Evolutionary conservation across 2,329 filamentous ascomycete species (phyloP).

Genomic region (Stagonosporopsis chrysanthemi): DNA sequence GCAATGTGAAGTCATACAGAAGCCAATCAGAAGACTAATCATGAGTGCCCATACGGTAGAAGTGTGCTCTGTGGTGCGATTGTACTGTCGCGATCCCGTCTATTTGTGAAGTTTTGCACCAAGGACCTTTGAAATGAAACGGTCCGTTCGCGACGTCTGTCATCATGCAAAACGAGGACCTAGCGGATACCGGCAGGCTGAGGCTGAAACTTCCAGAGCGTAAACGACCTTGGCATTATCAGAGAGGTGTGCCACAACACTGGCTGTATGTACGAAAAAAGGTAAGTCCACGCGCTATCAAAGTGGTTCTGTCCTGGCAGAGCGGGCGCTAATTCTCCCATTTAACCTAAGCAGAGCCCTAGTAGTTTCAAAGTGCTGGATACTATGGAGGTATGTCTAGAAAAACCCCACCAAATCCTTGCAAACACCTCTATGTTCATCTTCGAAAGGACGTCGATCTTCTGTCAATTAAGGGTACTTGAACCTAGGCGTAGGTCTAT

Average conservation of each 20-base stretch:
- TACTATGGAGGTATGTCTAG: not conserved
- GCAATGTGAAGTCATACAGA: too few species aligned
- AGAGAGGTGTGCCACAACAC: not conserved
- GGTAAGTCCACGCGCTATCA: slow-evolving; percentile 6
- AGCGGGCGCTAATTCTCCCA: slow-evolving; percentile 1
- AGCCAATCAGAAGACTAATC: too few species aligned
- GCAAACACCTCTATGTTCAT: slow-evolving; percentile 3
- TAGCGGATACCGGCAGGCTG: slow-evolving; percentile 1
- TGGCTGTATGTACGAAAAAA: not conserved
- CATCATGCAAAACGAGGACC: not conserved
- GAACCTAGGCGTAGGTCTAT: not conserved
- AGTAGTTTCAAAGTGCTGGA: slow-evolving; percentile 10
- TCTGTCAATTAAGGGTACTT: slow-evolving; percentile 4
- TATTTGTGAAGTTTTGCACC: not conserved
- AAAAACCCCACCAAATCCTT: not conserved
- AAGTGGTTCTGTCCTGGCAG: not conserved
- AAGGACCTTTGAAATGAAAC: not conserved
- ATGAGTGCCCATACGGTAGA: too few species aligned
- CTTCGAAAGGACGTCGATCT: slow-evolving; percentile 1
- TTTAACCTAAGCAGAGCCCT: slow-evolving; percentile 1
- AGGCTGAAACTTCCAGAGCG: slow-evolving; percentile 6
- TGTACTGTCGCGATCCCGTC: not conserved
- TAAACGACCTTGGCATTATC: slow-evolving; percentile 4
- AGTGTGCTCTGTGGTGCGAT: too few species aligned
- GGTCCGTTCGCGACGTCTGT: not conserved